phyloP scores from a whole-genome alignment of 345 rosid genomes.

The Syzygium grande region DNA sequence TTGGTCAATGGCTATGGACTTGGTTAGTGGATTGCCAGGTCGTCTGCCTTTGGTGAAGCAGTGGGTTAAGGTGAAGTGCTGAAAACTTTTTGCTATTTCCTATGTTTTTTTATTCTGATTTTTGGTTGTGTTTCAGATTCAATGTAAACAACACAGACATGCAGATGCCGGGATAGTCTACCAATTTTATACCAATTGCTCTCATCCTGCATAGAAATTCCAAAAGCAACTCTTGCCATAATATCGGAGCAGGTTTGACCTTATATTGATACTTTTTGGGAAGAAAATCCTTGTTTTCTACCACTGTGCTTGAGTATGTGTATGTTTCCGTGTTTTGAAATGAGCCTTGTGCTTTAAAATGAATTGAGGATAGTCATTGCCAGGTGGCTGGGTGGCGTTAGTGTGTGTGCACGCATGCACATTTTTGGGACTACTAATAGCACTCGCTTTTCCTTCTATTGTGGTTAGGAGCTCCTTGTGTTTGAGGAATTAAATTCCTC shows the following conservation, averaged over 20 bases:
- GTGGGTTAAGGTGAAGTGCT: constrained; percentile 81
- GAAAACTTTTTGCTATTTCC: neutral
- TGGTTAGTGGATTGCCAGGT: constrained; percentile 39
- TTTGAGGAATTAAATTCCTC: constrained; percentile 45
- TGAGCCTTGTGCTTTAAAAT: neutral
- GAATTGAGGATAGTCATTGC: neutral
- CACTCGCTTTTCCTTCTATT: constrained; percentile 1
- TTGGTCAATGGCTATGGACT: constrained; percentile 58
- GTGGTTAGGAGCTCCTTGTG: constrained; percentile 62
- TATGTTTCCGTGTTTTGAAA: neutral
- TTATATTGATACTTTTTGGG: neutral
- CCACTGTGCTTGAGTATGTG: neutral
- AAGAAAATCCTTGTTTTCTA: neutral
- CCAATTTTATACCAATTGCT: constrained; percentile 44
- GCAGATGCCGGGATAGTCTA: constrained; percentile 20
- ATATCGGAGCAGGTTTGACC: constrained; percentile 75
- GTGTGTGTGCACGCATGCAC: neutral
- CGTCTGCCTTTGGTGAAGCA: constrained; percentile 67
- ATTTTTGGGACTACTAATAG: neutral
- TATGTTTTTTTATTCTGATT: constrained; percentile 23
- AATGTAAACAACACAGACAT: constrained; percentile 31
- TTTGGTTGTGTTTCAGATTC: constrained; percentile 39
- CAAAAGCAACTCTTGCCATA: constrained; percentile 36
- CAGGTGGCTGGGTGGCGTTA: neutral
- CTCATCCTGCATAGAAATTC: constrained; percentile 31